A percentile compares a stretch with the other conserved stretches of the same genome.
These are phyloP conservation scores for Pugionium cornutum DNA, from an alignment of 345 rosid genomes.

Conservation along the genomic window DNA sequence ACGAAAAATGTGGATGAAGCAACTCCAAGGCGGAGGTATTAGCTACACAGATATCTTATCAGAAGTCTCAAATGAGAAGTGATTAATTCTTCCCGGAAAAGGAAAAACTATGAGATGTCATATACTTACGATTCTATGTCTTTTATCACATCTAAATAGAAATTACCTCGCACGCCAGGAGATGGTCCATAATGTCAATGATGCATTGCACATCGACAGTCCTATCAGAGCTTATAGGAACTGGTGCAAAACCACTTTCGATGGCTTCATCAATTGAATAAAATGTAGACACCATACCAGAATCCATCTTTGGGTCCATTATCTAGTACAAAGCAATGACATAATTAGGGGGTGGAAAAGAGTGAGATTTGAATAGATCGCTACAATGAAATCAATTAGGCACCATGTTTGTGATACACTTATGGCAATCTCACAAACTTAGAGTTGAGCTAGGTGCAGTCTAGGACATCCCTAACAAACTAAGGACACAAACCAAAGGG, in stretches of 20 bases:
- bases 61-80: background rate
- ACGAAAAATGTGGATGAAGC: background rate
- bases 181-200: constrained; percentile 95
- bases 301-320: constrained; percentile 99
- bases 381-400: background rate
- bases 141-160: background rate
- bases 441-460: background rate
- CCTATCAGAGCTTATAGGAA: constrained; percentile 69
- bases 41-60: constrained; percentile 17
- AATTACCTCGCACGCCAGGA: constrained; percentile 88
- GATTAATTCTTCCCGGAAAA: background rate
- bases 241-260: constrained; percentile 79
- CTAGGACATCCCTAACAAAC: background rate
- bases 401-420: background rate
- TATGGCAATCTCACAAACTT: constrained; percentile 1
- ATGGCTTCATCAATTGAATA: constrained; percentile 93
- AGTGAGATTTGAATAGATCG: background rate
- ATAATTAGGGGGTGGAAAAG: background rate
- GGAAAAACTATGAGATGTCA: background rate
- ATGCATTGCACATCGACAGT: constrained; percentile 68
- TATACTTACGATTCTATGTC: background rate
- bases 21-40: constrained; percentile 7
- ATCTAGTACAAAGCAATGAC: constrained; percentile 52
- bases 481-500: background rate
- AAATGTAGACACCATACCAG: constrained; percentile 77